A percentile compares a stretch with the other conserved stretches of the same genome.
Conservation (phyloP, 306 rosid species). For the Vigna mungo region DNA sequence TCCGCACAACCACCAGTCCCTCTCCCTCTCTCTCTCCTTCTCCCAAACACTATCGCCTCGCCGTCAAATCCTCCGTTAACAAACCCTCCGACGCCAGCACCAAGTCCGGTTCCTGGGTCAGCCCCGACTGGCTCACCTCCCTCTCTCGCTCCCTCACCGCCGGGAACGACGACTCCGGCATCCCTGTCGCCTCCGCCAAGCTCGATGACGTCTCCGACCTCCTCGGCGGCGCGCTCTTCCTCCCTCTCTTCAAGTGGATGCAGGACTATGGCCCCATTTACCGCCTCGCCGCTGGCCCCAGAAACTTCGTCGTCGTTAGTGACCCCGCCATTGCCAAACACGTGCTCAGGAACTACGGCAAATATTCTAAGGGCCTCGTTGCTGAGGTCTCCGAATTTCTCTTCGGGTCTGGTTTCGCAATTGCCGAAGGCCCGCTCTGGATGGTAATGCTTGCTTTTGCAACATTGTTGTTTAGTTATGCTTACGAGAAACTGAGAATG, state of each 20-base stretch:
- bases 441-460: constrained; percentile 61
- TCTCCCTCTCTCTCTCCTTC: background rate
- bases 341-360: constrained; percentile 82
- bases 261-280: constrained; percentile 80
- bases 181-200: constrained; percentile 77
- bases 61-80: constrained; percentile 63
- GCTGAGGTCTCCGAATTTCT: constrained; percentile 91
- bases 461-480: background rate
- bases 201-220: constrained; percentile 95
- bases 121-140: constrained; percentile 96
- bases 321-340: constrained; percentile 94
- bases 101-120: constrained; percentile 77
- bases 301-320: constrained; percentile 89
- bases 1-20: constrained; percentile 27
- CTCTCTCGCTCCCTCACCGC: constrained; percentile 61
- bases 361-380: constrained; percentile 77
- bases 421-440: constrained; percentile 98
- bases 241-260: constrained; percentile 94
- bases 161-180: constrained; percentile 70
- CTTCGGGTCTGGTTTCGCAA: constrained; percentile 89
- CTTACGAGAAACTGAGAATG: background rate
- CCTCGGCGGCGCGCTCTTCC: constrained; percentile 90
- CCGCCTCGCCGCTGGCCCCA: constrained; percentile 90
- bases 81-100: constrained; percentile 47
- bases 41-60: constrained; percentile 40